A percentile compares a stretch with the other conserved stretches of the same genome.
Conservation (phyloP, 495 filamentous ascomycete species). For the Jackrogersella minutella region DNA sequence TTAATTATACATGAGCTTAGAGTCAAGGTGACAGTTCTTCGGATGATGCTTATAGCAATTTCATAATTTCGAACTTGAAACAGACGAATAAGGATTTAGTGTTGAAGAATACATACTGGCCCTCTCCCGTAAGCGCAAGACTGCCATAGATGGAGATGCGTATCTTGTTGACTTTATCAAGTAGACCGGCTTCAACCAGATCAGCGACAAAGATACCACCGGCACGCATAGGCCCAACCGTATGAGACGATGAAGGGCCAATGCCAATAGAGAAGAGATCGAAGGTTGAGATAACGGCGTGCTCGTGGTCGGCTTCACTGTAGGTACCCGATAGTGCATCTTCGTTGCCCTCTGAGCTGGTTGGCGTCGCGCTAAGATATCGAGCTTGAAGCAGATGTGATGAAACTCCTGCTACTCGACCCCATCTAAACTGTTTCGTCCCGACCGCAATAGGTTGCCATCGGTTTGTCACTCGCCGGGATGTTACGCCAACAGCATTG, state of each 20-base stretch:
- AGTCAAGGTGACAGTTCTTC: too few species aligned
- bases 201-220: slow-evolving; percentile 49
- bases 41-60: too few species aligned
- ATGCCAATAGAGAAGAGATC: slow-evolving; percentile 51
- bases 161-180: slow-evolving; percentile 46
- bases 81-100: not conserved
- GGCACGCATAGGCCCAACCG: slow-evolving; percentile 49
- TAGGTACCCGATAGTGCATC: slow-evolving; percentile 41
- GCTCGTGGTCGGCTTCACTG: slow-evolving; percentile 49
- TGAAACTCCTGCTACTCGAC: not conserved
- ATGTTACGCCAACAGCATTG: slow-evolving; percentile 26
- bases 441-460: slow-evolving; percentile 16
- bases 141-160: slow-evolving; percentile 49
- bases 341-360: slow-evolving; percentile 17
- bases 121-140: slow-evolving; percentile 50
- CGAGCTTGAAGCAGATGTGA: slow-evolving; percentile 18
- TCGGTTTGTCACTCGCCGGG: slow-evolving; percentile 16
- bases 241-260: slow-evolving; percentile 49
- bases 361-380: slow-evolving; percentile 17
- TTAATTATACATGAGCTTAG: not conserved
- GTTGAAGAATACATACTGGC: slow-evolving; percentile 38
- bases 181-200: slow-evolving; percentile 42
- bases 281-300: slow-evolving; percentile 50
- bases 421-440: not conserved
- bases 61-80: too few species aligned